phyloP scores from a whole-genome alignment of 495 filamentous ascomycete genomes.

The Hyaloscypha bicolor region DNA sequence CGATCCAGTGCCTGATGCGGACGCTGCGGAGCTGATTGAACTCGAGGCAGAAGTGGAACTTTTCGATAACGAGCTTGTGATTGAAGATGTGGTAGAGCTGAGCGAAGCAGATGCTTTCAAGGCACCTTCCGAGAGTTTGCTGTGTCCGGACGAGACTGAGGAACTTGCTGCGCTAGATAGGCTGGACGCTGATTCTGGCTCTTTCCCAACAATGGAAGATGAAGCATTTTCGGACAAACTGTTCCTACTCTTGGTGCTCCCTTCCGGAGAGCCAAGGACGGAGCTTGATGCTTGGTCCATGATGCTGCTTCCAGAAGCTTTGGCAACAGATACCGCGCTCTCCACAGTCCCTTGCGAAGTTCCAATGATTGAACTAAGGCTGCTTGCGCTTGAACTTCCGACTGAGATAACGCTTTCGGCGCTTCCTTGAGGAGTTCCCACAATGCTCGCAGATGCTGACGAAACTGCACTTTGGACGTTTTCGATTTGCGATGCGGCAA shows the following conservation, averaged over 20 bases:
- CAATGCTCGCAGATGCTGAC: constrained; percentile 24
- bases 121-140: constrained; percentile 13
- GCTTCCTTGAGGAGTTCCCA: constrained; percentile 11
- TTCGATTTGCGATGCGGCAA: constrained; percentile 34
- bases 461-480: constrained; percentile 14
- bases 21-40: constrained; percentile 26
- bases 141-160: constrained; percentile 23
- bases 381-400: constrained; percentile 26
- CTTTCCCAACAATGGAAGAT: constrained; percentile 31
- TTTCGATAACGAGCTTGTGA: constrained; percentile 35
- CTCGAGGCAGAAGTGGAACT: constrained; percentile 17
- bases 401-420: constrained; percentile 32
- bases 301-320: constrained; percentile 33
- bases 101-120: constrained; percentile 29
- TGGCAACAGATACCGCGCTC: constrained; percentile 40
- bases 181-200: constrained; percentile 34
- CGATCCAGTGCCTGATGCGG: constrained; percentile 27
- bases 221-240: constrained; percentile 31
- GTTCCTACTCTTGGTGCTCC: constrained; percentile 33
- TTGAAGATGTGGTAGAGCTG: constrained; percentile 35
- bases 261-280: constrained; percentile 35
- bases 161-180: constrained; percentile 31
- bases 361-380: constrained; percentile 35
- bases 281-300: constrained; percentile 40
- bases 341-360: constrained; percentile 36